These are phyloP conservation scores for Strobilomyces echinocephalus DNA, from an alignment of 768 basidiomycete species.

Conservation along the genomic window DNA sequence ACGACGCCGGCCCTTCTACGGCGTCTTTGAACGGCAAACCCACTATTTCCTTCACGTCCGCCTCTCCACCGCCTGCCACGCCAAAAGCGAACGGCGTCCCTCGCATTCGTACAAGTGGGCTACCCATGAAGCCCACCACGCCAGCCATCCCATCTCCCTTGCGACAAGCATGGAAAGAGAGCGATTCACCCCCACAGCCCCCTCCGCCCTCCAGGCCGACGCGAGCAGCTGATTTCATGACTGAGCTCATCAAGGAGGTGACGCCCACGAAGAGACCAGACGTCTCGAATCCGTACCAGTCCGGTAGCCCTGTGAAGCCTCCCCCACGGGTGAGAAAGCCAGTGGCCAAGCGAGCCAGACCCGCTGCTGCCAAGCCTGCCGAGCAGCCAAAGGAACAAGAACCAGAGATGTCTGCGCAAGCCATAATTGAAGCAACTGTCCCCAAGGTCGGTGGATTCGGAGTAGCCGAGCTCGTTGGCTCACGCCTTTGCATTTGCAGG, in stretches of 20 bases:
- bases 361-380: constrained; percentile 30
- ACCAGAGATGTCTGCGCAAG: constrained; percentile 47
- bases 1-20: constrained; percentile 24
- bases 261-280: constrained; percentile 62
- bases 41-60: constrained; percentile 21
- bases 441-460: constrained; percentile 51
- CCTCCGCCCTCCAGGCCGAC: constrained; percentile 41
- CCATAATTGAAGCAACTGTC: constrained; percentile 72
- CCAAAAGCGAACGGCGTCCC: constrained; percentile 27
- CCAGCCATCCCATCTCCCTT: constrained; percentile 72
- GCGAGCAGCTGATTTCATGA: constrained; percentile 64
- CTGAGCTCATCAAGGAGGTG: constrained; percentile 65
- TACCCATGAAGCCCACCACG: constrained; percentile 46
- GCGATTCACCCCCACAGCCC: constrained; percentile 36
- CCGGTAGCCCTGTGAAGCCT: constrained; percentile 58
- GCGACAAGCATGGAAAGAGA: constrained; percentile 63
- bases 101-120: constrained; percentile 39
- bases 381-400: constrained; percentile 30
- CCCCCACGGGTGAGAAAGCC: constrained; percentile 42
- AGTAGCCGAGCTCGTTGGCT: constrained; percentile 3
- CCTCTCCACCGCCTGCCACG: constrained; percentile 19
- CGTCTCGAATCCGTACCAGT: constrained; percentile 75
- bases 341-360: constrained; percentile 36
- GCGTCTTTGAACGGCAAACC: constrained; percentile 25
- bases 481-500: constrained; percentile 38